Conservation (phyloP, 2,329 filamentous ascomycete species). For the Trichoderma endophyticum region DNA sequence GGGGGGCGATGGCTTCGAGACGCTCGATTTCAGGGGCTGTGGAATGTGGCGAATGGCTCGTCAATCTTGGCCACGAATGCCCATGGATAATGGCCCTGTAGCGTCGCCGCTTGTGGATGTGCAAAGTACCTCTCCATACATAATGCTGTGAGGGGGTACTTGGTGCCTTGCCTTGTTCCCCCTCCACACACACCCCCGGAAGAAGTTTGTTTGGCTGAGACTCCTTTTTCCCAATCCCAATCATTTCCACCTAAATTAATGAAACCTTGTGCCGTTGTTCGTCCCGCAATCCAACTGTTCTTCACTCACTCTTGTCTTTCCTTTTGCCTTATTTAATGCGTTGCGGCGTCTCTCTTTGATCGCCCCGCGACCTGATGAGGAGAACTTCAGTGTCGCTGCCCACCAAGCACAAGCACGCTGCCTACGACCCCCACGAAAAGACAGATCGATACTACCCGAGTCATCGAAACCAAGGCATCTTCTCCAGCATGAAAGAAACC, state of each 20-base stretch:
- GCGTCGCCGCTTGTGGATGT: neutral
- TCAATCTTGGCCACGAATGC: neutral
- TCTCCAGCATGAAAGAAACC: constrained; percentile 55
- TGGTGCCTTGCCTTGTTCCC: neutral
- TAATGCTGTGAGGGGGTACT: neutral
- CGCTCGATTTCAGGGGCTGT: constrained; percentile 14
- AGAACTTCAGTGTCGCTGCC: constrained; percentile 63
- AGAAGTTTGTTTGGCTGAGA: neutral
- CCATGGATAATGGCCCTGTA: neutral
- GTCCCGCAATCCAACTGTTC: constrained; percentile 15
- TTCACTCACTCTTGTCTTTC: constrained; percentile 10
- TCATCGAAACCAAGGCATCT: constrained; percentile 44
- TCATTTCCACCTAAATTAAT: constrained; percentile 6
- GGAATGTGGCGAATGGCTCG: constrained; percentile 16
- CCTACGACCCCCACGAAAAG: constrained; percentile 63
- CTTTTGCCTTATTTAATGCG: constrained; percentile 22
- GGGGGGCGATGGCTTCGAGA: neutral
- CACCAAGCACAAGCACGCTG: constrained; percentile 57
- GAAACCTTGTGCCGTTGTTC: neutral
- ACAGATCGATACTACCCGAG: constrained; percentile 55
- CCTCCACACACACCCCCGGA: neutral
- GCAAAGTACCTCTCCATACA: neutral
- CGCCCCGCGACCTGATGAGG: constrained; percentile 48
- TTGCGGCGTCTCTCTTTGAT: constrained; percentile 29
- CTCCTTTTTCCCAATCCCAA: constrained; percentile 14